phyloP scores from a whole-genome alignment of 73 alveolate genomes.

The Paraurostyla sp. region DNA sequence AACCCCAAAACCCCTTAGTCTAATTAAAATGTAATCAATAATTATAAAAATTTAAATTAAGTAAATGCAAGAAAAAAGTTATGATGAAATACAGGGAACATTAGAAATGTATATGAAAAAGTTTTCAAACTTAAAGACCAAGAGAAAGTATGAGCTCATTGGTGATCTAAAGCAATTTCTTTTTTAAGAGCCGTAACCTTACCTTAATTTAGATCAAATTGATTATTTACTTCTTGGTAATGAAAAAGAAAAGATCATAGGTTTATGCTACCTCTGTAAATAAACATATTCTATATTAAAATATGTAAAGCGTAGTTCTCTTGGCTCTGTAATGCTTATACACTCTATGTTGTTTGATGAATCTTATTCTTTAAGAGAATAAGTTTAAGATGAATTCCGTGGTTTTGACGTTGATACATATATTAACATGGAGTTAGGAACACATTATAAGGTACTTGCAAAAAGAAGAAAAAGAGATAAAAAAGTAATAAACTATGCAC shows the following conservation, averaged over 20 bases:
- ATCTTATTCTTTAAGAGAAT: not conserved
- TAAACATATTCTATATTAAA: not conserved
- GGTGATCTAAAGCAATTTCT: constrained; percentile 27
- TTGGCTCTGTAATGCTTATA: constrained; percentile 3
- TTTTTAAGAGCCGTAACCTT: constrained; percentile 45
- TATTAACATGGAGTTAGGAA: constrained; percentile 47
- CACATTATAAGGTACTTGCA: constrained; percentile 31
- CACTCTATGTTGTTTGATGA: constrained; percentile 19
- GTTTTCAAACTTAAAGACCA: constrained; percentile 34
- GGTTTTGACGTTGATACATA: constrained; percentile 37
- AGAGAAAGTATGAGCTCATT: constrained; percentile 8
- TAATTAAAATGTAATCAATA: too few species aligned
- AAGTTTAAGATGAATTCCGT: constrained; percentile 54
- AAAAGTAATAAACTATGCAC: constrained; percentile 40
- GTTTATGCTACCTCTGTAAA: constrained; percentile 38
- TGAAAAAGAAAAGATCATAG: constrained; percentile 10
- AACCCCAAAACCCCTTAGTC: too few species aligned
- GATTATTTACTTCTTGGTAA: constrained; percentile 48
- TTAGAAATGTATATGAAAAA: constrained; percentile 30
- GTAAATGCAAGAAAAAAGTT: too few species aligned
- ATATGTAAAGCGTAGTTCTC: constrained; percentile 3
- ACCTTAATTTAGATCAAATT: constrained; percentile 30
- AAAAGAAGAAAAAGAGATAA: not conserved
- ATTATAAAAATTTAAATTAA: too few species aligned
- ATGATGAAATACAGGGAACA: constrained; percentile 27